A percentile compares a stretch with the other conserved stretches of the same genome.
These are phyloP conservation scores for Phenoliferia sp. DNA, from an alignment of 1,284 basidiomycete species.

Conservation along the genomic window DNA sequence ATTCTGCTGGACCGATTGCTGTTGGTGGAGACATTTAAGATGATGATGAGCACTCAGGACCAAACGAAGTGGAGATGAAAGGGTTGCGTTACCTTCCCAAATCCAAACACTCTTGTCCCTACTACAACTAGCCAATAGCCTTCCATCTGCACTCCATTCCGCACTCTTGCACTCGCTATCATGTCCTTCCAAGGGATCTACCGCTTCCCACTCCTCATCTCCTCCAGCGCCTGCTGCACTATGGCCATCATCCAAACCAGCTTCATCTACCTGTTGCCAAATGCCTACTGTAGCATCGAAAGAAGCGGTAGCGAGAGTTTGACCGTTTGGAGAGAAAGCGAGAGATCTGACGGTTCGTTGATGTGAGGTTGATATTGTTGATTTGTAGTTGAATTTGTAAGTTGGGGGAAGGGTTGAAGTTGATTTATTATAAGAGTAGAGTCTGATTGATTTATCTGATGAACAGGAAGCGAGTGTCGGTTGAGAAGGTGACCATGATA, in stretches of 20 bases:
- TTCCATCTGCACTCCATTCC: slow-evolving; percentile 73
- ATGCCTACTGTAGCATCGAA: slow-evolving; percentile 91
- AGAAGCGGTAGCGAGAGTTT: slow-evolving; percentile 84
- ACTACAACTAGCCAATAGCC: slow-evolving; percentile 82
- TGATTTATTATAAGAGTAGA: slow-evolving; percentile 62
- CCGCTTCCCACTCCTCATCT: slow-evolving; percentile 66
- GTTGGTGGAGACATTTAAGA: not conserved
- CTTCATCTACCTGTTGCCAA: slow-evolving; percentile 63
- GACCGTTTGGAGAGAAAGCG: slow-evolving; percentile 85
- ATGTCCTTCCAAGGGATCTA: slow-evolving; percentile 74
- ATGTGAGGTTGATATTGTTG: slow-evolving; percentile 63
- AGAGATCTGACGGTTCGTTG: slow-evolving; percentile 83
- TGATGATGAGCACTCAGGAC: not conserved
- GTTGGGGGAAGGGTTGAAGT: slow-evolving; percentile 30
- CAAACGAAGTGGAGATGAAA: slow-evolving; percentile 29
- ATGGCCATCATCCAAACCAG: slow-evolving; percentile 47
- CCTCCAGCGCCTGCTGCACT: slow-evolving; percentile 49
- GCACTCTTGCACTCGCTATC: slow-evolving; percentile 97
- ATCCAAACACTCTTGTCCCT: slow-evolving; percentile 98
- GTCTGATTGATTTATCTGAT: slow-evolving; percentile 82
- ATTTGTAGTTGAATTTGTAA: slow-evolving; percentile 32
- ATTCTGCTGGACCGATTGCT: slow-evolving; percentile 56
- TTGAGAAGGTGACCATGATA: slow-evolving; percentile 84
- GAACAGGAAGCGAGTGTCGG: slow-evolving; percentile 88
- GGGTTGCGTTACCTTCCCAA: slow-evolving; percentile 78